Conservation (phyloP, 2,329 filamentous ascomycete genomes). For the Xylariaceae sp. region DNA sequence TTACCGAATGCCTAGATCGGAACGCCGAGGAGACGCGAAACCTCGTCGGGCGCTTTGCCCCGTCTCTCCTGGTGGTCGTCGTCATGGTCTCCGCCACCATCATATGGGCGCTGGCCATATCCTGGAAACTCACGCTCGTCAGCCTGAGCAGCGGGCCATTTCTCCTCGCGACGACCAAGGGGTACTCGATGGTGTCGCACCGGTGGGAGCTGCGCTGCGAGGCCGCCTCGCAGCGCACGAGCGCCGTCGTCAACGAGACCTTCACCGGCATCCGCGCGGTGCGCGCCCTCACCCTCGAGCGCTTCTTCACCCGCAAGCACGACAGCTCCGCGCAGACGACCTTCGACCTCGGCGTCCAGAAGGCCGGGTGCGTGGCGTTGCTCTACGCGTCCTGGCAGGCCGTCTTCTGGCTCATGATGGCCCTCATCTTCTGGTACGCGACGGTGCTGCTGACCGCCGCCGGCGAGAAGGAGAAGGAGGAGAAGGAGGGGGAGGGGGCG, state of each 20-base stretch:
- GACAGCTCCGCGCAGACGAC: constrained; percentile 40
- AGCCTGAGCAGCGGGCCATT: constrained; percentile 61
- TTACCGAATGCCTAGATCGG: constrained; percentile 68
- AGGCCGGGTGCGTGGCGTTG: constrained; percentile 59
- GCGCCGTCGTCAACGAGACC: constrained; percentile 62
- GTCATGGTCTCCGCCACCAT: constrained; percentile 64
- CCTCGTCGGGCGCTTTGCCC: constrained; percentile 69
- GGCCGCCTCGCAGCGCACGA: constrained; percentile 50
- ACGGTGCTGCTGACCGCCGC: constrained; percentile 49
- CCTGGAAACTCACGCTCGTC: constrained; percentile 77
- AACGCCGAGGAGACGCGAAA: constrained; percentile 85
- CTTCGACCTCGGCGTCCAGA: constrained; percentile 54
- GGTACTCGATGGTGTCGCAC: constrained; percentile 56
- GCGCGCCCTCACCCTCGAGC: constrained; percentile 65
- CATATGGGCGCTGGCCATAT: constrained; percentile 64
- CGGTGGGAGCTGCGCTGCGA: constrained; percentile 68
- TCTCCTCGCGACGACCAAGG: constrained; percentile 57
- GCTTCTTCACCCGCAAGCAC: constrained; percentile 62
- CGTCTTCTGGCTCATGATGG: constrained; percentile 62
- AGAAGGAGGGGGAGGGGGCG: too few relatives aligned
- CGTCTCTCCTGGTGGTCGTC: constrained; percentile 57
- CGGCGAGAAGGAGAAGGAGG: constrained; percentile 32
- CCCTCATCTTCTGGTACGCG: constrained; percentile 79
- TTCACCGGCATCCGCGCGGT: constrained; percentile 76
- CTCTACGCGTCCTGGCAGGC: constrained; percentile 75